These are phyloP conservation scores for Antitrichia curtipendula DNA, from an alignment of 225 moss, liverwort and hornwort genomes.

Conservation along the genomic window DNA sequence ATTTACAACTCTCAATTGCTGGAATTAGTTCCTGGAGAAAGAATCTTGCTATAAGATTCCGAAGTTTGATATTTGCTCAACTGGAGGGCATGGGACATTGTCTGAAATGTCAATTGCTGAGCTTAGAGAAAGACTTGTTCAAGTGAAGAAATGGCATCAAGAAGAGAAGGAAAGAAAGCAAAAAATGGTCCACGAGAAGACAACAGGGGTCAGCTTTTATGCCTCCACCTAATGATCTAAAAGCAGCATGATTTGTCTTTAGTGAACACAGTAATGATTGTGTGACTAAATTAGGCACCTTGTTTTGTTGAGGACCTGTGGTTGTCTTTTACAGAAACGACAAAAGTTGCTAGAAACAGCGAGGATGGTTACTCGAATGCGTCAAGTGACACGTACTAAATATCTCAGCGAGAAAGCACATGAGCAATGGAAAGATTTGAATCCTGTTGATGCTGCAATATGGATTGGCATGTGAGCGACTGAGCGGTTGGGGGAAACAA, in stretches of 20 bases:
- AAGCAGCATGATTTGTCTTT: not conserved
- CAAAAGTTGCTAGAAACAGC: slow-evolving; percentile 45
- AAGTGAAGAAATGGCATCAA: slow-evolving; percentile 44
- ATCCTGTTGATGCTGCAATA: slow-evolving; percentile 21
- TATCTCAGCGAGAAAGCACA: slow-evolving; percentile 42
- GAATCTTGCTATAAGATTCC: slow-evolving; percentile 54
- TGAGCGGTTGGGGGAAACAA: no score
- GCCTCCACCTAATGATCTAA: not conserved
- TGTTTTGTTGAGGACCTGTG: not conserved
- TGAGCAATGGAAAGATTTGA: slow-evolving; percentile 19
- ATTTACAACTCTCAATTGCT: not conserved
- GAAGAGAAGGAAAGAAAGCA: slow-evolving; percentile 48
- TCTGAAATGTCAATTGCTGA: slow-evolving; percentile 73
- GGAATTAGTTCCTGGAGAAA: slow-evolving; percentile 52
- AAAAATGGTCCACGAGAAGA: slow-evolving; percentile 16
- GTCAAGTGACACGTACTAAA: slow-evolving; percentile 49
- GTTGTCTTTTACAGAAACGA: not conserved
- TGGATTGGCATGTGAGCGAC: no score
- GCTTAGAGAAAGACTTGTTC: slow-evolving; percentile 42
- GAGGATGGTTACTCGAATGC: slow-evolving; percentile 50
- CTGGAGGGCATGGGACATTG: slow-evolving; percentile 31
- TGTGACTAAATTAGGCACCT: not conserved
- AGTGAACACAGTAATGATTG: not conserved
- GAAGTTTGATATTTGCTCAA: slow-evolving; percentile 56
- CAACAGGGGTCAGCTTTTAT: slow-evolving; percentile 13